These are phyloP conservation scores for Fraxinus quadrangulata DNA, from an alignment of 257 asterid genomes.

Conservation along the genomic window DNA sequence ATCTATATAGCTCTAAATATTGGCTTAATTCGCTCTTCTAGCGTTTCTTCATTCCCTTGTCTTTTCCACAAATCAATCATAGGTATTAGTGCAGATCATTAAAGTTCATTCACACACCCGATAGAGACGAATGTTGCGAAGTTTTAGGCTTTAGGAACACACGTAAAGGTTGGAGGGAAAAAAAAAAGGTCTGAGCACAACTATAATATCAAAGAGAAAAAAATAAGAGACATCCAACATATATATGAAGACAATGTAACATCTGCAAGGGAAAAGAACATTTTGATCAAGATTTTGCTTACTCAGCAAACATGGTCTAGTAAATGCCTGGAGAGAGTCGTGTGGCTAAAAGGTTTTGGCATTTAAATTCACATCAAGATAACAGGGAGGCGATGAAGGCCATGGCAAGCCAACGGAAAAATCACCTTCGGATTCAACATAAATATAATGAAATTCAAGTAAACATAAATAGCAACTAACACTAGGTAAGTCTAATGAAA, in stretches of 20 bases:
- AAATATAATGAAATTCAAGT: background rate
- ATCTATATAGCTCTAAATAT: background rate
- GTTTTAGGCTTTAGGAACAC: background rate
- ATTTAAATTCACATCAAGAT: background rate
- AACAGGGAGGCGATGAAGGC: background rate
- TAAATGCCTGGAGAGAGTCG: background rate
- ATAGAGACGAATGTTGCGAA: background rate
- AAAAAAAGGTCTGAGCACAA: background rate
- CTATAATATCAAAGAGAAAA: background rate
- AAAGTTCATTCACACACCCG: background rate
- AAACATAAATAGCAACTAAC: background rate
- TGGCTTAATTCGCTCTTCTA: background rate
- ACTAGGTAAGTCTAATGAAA: background rate
- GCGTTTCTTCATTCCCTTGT: background rate
- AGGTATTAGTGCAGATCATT: background rate
- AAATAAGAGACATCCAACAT: background rate
- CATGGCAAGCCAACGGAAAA: background rate
- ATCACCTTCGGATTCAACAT: background rate
- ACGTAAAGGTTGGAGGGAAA: background rate
- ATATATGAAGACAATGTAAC: background rate
- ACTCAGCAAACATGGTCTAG: background rate
- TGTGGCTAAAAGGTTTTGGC: background rate
- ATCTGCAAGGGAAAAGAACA: background rate
- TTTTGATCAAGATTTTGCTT: background rate
- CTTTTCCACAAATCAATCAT: background rate